These are phyloP conservation scores for Trichoderma hamatum DNA, from an alignment of 2,329 filamentous ascomycete species.

Conservation along the genomic window DNA sequence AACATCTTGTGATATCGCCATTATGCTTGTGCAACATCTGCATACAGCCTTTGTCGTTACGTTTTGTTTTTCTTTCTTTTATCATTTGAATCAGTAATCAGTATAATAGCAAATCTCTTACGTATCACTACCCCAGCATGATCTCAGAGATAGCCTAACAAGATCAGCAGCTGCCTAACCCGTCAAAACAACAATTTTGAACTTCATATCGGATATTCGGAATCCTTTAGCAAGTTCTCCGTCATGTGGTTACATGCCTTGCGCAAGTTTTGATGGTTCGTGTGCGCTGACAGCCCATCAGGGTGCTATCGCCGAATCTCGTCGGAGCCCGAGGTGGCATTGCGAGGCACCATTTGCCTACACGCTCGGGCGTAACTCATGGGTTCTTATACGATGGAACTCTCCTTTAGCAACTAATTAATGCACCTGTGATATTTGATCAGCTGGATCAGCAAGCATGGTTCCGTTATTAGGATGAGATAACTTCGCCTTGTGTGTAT, in stretches of 20 bases:
- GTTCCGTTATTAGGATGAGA: too few relatives aligned
- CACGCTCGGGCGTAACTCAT: background rate
- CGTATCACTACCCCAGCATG: background rate
- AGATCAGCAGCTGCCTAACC: background rate
- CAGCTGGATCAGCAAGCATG: too few relatives aligned
- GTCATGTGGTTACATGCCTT: background rate
- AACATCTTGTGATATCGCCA: background rate
- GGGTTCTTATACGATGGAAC: too few relatives aligned
- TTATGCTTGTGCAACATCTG: background rate
- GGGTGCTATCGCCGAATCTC: background rate
- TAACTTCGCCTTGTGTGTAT: too few relatives aligned
- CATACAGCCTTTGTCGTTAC: background rate
- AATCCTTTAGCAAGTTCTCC: background rate
- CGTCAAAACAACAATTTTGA: background rate
- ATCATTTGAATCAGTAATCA: background rate
- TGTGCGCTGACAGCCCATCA: background rate
- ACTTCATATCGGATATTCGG: background rate
- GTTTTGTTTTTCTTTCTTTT: background rate
- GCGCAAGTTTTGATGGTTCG: background rate
- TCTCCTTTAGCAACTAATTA: too few relatives aligned
- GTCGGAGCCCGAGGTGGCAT: background rate
- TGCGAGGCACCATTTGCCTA: background rate
- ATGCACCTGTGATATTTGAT: too few relatives aligned
- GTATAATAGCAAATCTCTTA: background rate
- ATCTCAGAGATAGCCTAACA: background rate